These are phyloP conservation scores for Penicillium brasilianum DNA, from an alignment of 2,329 filamentous ascomycete genomes.

Conservation along the genomic window DNA sequence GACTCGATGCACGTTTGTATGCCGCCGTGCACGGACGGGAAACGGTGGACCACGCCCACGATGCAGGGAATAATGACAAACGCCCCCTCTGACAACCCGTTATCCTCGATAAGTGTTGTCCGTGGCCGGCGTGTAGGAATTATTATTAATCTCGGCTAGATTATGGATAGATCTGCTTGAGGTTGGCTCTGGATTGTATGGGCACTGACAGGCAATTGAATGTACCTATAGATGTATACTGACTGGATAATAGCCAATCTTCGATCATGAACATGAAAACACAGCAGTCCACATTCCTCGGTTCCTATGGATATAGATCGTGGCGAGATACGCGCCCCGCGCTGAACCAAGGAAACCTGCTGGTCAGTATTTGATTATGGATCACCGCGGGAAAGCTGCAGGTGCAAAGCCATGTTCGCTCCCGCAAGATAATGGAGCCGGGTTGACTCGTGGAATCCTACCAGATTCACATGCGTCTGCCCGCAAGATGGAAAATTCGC, in stretches of 20 bases:
- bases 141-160: not conserved
- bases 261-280: not conserved
- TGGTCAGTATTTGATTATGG: conserved; percentile 10
- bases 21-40: conserved; percentile 1
- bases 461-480: conserved; percentile 3
- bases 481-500: not conserved
- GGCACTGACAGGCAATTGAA: too few relatives aligned
- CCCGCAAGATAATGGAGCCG: not conserved
- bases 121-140: not conserved
- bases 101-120: not conserved
- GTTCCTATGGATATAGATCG: conserved; percentile 10
- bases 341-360: conserved; percentile 13
- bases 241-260: not conserved
- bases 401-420: not conserved
- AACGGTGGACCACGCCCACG: not conserved
- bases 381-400: not conserved
- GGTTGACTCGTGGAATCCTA: conserved; percentile 1
- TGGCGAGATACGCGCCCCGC: conserved; percentile 3
- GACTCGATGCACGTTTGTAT: conserved; percentile 6
- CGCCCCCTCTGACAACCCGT: not conserved
- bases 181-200: not conserved
- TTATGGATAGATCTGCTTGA: not conserved
- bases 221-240: not conserved
- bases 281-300: not conserved
- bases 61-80: not conserved